Conservation (phyloP, 2,329 filamentous ascomycete genomes). For the Coniochaeta sp. region DNA sequence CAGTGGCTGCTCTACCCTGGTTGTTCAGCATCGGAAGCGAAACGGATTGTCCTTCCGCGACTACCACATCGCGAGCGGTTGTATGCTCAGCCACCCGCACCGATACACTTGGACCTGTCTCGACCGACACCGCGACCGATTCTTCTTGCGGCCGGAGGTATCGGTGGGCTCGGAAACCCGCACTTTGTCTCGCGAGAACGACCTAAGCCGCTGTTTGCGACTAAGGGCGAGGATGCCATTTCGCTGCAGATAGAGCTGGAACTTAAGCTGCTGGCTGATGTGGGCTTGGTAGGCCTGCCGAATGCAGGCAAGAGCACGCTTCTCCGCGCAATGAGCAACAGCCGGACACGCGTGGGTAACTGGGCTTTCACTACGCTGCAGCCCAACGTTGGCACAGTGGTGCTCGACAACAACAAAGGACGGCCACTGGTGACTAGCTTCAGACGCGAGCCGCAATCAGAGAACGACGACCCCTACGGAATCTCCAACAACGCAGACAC, state of each 20-base stretch:
- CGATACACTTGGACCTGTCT: conserved; percentile 66
- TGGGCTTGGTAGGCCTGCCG: conserved; percentile 87
- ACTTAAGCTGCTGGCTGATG: conserved; percentile 88
- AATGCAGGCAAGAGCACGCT: conserved; percentile 96
- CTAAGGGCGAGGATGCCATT: conserved; percentile 73
- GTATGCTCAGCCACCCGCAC: conserved; percentile 62
- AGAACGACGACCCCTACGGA: conserved; percentile 23
- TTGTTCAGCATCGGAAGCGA: conserved; percentile 61
- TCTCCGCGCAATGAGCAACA: conserved; percentile 78
- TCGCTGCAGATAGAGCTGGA: conserved; percentile 78
- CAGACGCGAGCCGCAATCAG: conserved; percentile 31
- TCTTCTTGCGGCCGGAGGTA: conserved; percentile 76
- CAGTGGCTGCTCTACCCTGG: conserved; percentile 88
- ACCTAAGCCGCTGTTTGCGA: conserved; percentile 77
- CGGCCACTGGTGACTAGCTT: conserved; percentile 47
- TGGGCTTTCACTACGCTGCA: conserved; percentile 97
- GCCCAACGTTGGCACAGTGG: conserved; percentile 92
- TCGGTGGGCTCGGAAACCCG: conserved; percentile 87
- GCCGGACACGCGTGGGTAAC: conserved; percentile 78
- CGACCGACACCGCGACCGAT: conserved; percentile 76
- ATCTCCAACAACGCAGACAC: conserved; percentile 33
- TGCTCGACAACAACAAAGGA: conserved; percentile 80
- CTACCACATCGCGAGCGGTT: conserved; percentile 43
- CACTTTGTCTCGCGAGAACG: conserved; percentile 78
- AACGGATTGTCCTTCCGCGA: conserved; percentile 38